Conservation (phyloP, 768 basidiomycete genomes). For the Xerocomus spinulosus region DNA sequence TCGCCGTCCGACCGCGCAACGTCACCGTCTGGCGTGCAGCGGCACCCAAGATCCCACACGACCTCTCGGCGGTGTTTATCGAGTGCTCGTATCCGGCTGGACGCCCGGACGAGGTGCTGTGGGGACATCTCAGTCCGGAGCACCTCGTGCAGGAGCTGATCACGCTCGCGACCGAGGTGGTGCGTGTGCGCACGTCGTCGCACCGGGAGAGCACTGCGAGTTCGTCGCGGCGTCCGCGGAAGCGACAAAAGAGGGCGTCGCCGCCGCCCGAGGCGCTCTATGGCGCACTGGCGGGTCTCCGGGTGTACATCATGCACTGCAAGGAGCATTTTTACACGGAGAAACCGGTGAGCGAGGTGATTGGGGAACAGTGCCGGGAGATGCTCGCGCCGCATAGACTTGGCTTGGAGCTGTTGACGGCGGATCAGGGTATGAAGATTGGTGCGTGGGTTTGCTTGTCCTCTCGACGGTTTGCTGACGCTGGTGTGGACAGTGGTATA, state of each 20-base stretch:
- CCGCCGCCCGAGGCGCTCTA: constrained; percentile 41
- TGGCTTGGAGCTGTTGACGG: constrained; percentile 67
- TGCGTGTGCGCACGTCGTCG: constrained; percentile 35
- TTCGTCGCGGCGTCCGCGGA: constrained; percentile 22
- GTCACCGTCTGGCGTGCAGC: constrained; percentile 76
- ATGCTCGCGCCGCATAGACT: constrained; percentile 58
- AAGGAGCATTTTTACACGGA: constrained; percentile 64
- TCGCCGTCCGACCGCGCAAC: constrained; percentile 59
- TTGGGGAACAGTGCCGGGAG: constrained; percentile 65
- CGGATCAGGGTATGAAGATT: constrained; percentile 78
- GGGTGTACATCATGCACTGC: constrained; percentile 82
- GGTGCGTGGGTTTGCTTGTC: constrained; percentile 42
- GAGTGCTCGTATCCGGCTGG: constrained; percentile 89
- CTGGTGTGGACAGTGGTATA: constrained; percentile 32
- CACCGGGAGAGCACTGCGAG: background rate
- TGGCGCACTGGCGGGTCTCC: constrained; percentile 53
- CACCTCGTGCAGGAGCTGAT: constrained; percentile 74
- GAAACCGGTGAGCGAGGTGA: constrained; percentile 56
- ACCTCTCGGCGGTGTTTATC: constrained; percentile 79
- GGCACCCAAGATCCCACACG: constrained; percentile 67
- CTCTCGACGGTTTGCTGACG: background rate
- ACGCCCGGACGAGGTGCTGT: constrained; percentile 61
- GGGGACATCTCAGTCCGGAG: constrained; percentile 82
- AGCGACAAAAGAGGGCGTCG: constrained; percentile 37
- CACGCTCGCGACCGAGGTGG: constrained; percentile 64